Evolutionary conservation across 1,284 basidiomycete species (phyloP).

Genomic region (Cryptococcus sp.): DNA sequence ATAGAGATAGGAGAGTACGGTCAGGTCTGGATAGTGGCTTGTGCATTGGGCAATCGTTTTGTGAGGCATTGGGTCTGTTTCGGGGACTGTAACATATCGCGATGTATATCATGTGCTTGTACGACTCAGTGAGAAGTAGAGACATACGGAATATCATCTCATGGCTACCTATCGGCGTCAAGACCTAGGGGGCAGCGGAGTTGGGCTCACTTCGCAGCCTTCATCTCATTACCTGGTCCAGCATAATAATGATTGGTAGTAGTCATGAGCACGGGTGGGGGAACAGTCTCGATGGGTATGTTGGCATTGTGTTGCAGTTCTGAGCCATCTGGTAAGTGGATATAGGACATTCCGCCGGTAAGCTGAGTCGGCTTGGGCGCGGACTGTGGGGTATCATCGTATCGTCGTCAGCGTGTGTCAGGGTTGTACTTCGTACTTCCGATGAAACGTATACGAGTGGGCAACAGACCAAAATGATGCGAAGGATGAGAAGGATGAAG

Average conservation of each 20-base stretch:
- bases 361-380: constrained; percentile 24
- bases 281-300: constrained; percentile 33
- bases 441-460: background rate
- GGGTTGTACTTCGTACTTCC: too few relatives aligned
- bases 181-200: background rate
- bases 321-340: constrained; percentile 26
- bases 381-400: constrained; percentile 11
- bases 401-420: background rate
- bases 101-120: too few relatives aligned
- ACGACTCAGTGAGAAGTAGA: too few relatives aligned
- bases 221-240: constrained; percentile 35
- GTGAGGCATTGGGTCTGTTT: too few relatives aligned
- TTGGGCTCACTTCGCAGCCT: constrained; percentile 12
- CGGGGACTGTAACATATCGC: too few relatives aligned
- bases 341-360: constrained; percentile 39
- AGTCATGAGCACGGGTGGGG: constrained; percentile 41
- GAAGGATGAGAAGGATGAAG: background rate
- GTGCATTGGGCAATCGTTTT: too few relatives aligned
- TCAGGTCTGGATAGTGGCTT: too few relatives aligned
- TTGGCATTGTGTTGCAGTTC: constrained; percentile 20
- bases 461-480: background rate
- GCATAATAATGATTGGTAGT: constrained; percentile 34
- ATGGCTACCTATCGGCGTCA: too few relatives aligned
- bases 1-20: too few relatives aligned
- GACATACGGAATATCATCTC: background rate